Conservation (phyloP, 2,329 filamentous ascomycete genomes). For the Neurospora sp. region DNA sequence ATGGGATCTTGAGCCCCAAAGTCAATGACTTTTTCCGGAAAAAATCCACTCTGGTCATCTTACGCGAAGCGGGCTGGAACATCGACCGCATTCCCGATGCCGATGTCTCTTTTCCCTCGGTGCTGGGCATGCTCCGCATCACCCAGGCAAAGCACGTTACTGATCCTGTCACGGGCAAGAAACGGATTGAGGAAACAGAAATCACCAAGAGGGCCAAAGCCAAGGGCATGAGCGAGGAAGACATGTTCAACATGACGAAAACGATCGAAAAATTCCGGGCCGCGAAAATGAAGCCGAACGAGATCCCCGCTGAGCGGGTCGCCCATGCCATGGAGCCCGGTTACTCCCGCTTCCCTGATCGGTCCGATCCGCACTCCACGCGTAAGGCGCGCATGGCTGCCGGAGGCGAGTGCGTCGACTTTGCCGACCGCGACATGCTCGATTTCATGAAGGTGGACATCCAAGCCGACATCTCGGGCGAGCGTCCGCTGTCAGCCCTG, state of each 20-base stretch:
- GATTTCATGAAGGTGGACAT: slow-evolving; percentile 20
- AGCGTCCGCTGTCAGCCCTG: slow-evolving; percentile 20
- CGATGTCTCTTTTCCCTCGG: slow-evolving; percentile 19
- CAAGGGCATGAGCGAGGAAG: slow-evolving; percentile 12
- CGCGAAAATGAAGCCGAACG: not conserved
- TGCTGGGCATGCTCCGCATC: slow-evolving; percentile 21
- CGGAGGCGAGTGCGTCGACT: not conserved
- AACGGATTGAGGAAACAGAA: slow-evolving; percentile 20
- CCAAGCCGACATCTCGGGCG: slow-evolving; percentile 20
- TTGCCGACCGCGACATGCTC: slow-evolving; percentile 11
- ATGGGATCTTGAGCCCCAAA: slow-evolving; percentile 12
- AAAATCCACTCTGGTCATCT: slow-evolving; percentile 23
- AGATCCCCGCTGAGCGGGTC: not conserved
- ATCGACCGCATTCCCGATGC: slow-evolving; percentile 26
- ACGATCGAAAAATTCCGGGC: not conserved
- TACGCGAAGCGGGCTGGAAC: slow-evolving; percentile 25
- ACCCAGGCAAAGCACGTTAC: slow-evolving; percentile 17
- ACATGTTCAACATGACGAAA: slow-evolving; percentile 4
- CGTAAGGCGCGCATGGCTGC: not conserved
- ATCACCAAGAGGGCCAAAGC: slow-evolving; percentile 18
- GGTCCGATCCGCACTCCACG: not conserved
- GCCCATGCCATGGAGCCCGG: not conserved
- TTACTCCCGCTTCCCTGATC: not conserved
- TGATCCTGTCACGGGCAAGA: slow-evolving; percentile 22
- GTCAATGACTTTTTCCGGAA: slow-evolving; percentile 23